A percentile compares a stretch with the other conserved stretches of the same genome.
Evolutionary conservation across 2,329 filamentous ascomycete species (phyloP).

Genomic region (Fusarium falciforme): DNA sequence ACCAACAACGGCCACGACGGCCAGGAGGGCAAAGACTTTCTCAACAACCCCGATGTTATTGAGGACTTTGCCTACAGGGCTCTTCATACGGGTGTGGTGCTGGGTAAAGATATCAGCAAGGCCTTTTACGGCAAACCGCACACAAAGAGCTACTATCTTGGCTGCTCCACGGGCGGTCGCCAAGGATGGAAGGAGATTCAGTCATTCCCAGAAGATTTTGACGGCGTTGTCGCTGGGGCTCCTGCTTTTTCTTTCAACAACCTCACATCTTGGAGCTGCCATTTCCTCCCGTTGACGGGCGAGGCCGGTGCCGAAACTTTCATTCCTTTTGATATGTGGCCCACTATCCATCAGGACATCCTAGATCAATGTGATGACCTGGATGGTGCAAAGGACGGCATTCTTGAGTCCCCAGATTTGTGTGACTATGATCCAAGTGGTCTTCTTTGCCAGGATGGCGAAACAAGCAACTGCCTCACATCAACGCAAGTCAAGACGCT

Average conservation of each 20-base stretch:
- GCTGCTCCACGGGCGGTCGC: slow-evolving; percentile 70
- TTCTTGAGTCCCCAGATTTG: slow-evolving; percentile 58
- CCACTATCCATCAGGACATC: slow-evolving; percentile 56
- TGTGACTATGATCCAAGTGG: slow-evolving; percentile 57
- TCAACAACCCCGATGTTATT: slow-evolving; percentile 51
- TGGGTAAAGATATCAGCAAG: slow-evolving; percentile 60
- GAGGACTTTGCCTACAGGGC: slow-evolving; percentile 52
- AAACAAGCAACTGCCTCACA: slow-evolving; percentile 41
- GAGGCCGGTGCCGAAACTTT: slow-evolving; percentile 11
- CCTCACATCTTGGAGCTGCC: slow-evolving; percentile 51
- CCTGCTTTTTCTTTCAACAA: slow-evolving; percentile 60
- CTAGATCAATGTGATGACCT: slow-evolving; percentile 60
- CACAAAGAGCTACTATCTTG: slow-evolving; percentile 64
- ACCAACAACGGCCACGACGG: slow-evolving; percentile 65
- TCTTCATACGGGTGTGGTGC: slow-evolving; percentile 59
- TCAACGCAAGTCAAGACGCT: slow-evolving; percentile 12
- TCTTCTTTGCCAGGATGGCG: slow-evolving; percentile 57
- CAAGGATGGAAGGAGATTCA: slow-evolving; percentile 67
- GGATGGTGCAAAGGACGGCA: slow-evolving; percentile 61
- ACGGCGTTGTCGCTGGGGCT: slow-evolving; percentile 59
- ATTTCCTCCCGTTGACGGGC: background rate
- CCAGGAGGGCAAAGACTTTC: slow-evolving; percentile 46
- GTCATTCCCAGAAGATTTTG: slow-evolving; percentile 65
- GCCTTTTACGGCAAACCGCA: slow-evolving; percentile 57
- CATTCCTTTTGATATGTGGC: slow-evolving; percentile 49